A percentile compares a stretch with the other conserved stretches of the same genome.
Evolutionary conservation across 345 rosid species (phyloP).

Genomic region (Pistacia vera): DNA sequence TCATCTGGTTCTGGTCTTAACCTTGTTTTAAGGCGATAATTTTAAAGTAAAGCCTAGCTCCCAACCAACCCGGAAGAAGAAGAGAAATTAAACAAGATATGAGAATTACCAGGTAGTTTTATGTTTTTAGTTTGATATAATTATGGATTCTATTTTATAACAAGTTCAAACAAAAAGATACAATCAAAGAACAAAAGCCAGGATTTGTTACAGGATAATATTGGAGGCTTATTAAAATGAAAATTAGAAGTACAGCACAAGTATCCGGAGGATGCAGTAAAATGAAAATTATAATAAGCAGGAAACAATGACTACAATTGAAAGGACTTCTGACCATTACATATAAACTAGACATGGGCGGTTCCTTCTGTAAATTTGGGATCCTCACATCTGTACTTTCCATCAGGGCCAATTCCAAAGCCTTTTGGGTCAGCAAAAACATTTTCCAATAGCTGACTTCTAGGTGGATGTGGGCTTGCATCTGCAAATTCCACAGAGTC

Average conservation of each 20-base stretch:
- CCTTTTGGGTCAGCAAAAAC: slow-evolving; percentile 65
- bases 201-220: background rate
- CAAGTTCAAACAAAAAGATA: background rate
- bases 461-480: slow-evolving; percentile 46
- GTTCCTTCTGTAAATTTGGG: slow-evolving; percentile 62
- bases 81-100: background rate
- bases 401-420: slow-evolving; percentile 55
- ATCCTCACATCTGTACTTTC: slow-evolving; percentile 57
- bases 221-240: background rate
- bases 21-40: background rate
- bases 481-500: slow-evolving; percentile 64
- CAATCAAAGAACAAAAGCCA: background rate
- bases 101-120: background rate
- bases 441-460: slow-evolving; percentile 57
- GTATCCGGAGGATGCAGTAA: background rate
- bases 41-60: background rate
- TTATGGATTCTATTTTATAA: no score
- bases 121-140: no score
- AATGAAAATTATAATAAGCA: background rate
- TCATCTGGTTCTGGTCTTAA: no score
- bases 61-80: background rate
- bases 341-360: slow-evolving; percentile 39
- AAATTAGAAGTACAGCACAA: background rate
- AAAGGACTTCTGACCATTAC: background rate
- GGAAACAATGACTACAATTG: background rate